Evolutionary conservation across 495 filamentous ascomycete genomes (phyloP).

Genomic region (Geopyxis carbonaria): DNA sequence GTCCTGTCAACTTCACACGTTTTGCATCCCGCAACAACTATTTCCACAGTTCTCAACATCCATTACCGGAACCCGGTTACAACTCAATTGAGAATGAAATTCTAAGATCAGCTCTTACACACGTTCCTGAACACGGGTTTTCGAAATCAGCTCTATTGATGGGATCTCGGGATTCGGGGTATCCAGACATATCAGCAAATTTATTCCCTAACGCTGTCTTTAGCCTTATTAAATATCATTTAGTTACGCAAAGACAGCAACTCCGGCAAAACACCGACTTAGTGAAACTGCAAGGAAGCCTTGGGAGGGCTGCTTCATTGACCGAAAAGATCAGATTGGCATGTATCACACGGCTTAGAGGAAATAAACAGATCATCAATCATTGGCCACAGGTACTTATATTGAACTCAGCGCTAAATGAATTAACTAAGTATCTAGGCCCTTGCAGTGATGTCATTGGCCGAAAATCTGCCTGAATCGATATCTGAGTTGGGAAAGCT

Average conservation of each 20-base stretch:
- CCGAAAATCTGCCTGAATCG: slow-evolving; percentile 55
- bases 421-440: slow-evolving; percentile 36
- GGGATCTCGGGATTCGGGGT: slow-evolving; percentile 67
- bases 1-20: too few relatives aligned
- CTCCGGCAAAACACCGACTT: background rate
- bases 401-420: background rate
- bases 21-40: too few relatives aligned
- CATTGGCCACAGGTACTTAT: slow-evolving; percentile 67
- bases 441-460: slow-evolving; percentile 71
- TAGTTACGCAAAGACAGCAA: slow-evolving; percentile 41
- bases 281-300: background rate
- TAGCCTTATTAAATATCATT: slow-evolving; percentile 65
- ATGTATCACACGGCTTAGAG: slow-evolving; percentile 52
- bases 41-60: too few relatives aligned
- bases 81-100: too few relatives aligned
- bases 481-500: slow-evolving; percentile 62
- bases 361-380: slow-evolving; percentile 50
- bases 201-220: slow-evolving; percentile 65
- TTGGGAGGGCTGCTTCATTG: slow-evolving; percentile 18
- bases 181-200: slow-evolving; percentile 70
- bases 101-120: slow-evolving; percentile 56
- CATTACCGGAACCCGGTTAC: too few relatives aligned
- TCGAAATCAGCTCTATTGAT: slow-evolving; percentile 48
- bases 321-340: slow-evolving; percentile 43
- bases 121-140: slow-evolving; percentile 75